phyloP scores from a whole-genome alignment of 495 filamentous ascomycete genomes.

The Margaritispora aquatica region DNA sequence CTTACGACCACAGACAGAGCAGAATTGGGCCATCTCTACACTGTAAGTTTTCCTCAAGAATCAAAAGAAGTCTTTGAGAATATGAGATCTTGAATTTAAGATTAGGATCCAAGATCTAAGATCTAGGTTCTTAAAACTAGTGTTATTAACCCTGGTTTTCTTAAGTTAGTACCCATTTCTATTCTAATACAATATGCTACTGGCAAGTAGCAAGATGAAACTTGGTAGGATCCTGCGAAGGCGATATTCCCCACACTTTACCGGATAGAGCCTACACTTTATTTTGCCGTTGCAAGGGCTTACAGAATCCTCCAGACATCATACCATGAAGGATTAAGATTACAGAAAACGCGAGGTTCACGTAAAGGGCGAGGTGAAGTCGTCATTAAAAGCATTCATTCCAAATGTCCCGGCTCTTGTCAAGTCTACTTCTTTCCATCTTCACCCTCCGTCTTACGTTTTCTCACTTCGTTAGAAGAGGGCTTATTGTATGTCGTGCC shows the following conservation, averaged over 20 bases:
- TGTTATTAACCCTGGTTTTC: no score
- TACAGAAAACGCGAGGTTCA: neutral
- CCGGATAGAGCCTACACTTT: neutral
- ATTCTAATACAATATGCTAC: no score
- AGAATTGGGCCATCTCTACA: no score
- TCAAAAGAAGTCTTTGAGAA: no score
- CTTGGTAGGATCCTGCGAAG: neutral
- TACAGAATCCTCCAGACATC: neutral
- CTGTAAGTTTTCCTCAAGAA: no score
- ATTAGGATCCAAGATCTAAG: no score
- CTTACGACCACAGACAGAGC: no score
- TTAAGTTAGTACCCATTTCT: no score
- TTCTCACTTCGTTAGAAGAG: slow-evolving; percentile 20
- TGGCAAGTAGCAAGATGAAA: neutral
- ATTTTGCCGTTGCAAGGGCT: neutral
- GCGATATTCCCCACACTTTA: neutral
- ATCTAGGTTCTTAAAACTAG: no score
- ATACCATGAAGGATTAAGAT: neutral
- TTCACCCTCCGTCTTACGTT: slow-evolving; percentile 18
- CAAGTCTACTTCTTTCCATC: slow-evolving; percentile 13
- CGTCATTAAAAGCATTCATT: neutral
- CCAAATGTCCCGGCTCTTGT: slow-evolving; percentile 12
- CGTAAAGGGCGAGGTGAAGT: neutral
- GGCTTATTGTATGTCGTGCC: slow-evolving; percentile 12
- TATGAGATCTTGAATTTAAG: no score